Evolutionary conservation across 306 rosid genomes (phyloP).

Genomic region (Dryas drummondii): DNA sequence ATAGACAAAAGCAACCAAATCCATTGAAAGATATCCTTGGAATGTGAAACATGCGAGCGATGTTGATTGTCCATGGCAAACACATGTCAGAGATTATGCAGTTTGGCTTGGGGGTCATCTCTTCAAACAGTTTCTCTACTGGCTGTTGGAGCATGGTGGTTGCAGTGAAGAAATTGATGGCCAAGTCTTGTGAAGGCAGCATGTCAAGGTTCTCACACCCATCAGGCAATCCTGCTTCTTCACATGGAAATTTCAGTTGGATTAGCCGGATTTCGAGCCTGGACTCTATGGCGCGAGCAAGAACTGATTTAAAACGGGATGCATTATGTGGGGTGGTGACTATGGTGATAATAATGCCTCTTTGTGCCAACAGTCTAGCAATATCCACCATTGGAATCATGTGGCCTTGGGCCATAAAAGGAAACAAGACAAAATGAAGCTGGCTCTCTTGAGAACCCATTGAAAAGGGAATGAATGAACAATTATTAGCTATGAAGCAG

Average conservation of each 20-base stretch:
- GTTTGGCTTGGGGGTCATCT: slow-evolving; percentile 33
- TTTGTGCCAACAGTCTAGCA: slow-evolving; percentile 33
- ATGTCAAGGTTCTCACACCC: slow-evolving; percentile 29
- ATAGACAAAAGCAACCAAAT: slow-evolving; percentile 36
- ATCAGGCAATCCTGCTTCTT: no score
- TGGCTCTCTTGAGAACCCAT: slow-evolving; percentile 9
- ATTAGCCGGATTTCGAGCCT: slow-evolving; percentile 25
- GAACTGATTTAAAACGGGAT: slow-evolving; percentile 16
- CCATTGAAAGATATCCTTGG: slow-evolving; percentile 68
- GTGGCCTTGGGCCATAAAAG: slow-evolving; percentile 43
- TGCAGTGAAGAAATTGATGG: slow-evolving; percentile 28
- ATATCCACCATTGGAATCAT: slow-evolving; percentile 46
- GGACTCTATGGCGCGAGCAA: slow-evolving; percentile 13
- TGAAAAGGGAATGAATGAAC: background rate
- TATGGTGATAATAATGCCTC: slow-evolving; percentile 20
- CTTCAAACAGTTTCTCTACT: slow-evolving; percentile 31
- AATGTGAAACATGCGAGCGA: slow-evolving; percentile 41
- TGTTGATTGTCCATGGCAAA: slow-evolving; percentile 47
- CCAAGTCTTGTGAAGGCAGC: slow-evolving; percentile 25
- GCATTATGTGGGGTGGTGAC: slow-evolving; percentile 44
- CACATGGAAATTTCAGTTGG: no score
- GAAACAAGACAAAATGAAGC: slow-evolving; percentile 31
- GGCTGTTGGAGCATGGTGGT: slow-evolving; percentile 19
- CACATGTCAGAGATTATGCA: slow-evolving; percentile 44
- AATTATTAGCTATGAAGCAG: background rate